phyloP scores from a whole-genome alignment of 768 basidiomycete genomes.

The Rhodocollybia butyracea region DNA sequence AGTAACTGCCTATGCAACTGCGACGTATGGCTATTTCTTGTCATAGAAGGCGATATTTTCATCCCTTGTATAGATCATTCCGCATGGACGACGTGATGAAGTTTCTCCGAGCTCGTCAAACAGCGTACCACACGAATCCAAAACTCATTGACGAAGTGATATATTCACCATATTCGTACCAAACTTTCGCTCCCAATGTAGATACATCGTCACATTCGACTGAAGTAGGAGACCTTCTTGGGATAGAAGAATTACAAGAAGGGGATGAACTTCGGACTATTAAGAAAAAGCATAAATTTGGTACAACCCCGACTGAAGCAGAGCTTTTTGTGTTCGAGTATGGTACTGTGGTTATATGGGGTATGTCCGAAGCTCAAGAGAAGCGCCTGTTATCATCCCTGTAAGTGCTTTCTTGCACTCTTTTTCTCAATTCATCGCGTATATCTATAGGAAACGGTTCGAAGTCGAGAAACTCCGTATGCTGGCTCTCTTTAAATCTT shows the following conservation, averaged over 20 bases:
- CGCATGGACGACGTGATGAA: constrained; percentile 83
- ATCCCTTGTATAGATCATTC: constrained; percentile 61
- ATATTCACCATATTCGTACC: constrained; percentile 88
- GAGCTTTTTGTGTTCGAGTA: constrained; percentile 95
- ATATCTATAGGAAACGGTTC: constrained; percentile 76
- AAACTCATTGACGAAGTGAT: constrained; percentile 90
- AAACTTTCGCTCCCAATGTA: constrained; percentile 34
- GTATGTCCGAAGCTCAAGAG: constrained; percentile 93
- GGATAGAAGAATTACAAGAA: constrained; percentile 62
- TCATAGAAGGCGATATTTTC: neutral
- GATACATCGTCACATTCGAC: constrained; percentile 19
- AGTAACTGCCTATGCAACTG: constrained; percentile 96
- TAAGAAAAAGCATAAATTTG: constrained; percentile 63
- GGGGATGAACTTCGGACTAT: constrained; percentile 29
- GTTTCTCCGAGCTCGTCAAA: constrained; percentile 82
- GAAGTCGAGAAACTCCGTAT: constrained; percentile 84
- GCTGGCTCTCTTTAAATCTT: constrained; percentile 13
- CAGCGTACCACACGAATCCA: constrained; percentile 82
- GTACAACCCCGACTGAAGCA: constrained; percentile 63
- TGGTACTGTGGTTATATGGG: constrained; percentile 96
- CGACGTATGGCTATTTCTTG: constrained; percentile 50
- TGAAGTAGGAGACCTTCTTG: constrained; percentile 62
- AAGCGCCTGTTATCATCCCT: constrained; percentile 86
- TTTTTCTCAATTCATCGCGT: constrained; percentile 10
- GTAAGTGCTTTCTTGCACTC: constrained; percentile 43